Evolutionary conservation across 371 early-diverging fungal species (phyloP).

Genomic region (Mortierella sp.): DNA sequence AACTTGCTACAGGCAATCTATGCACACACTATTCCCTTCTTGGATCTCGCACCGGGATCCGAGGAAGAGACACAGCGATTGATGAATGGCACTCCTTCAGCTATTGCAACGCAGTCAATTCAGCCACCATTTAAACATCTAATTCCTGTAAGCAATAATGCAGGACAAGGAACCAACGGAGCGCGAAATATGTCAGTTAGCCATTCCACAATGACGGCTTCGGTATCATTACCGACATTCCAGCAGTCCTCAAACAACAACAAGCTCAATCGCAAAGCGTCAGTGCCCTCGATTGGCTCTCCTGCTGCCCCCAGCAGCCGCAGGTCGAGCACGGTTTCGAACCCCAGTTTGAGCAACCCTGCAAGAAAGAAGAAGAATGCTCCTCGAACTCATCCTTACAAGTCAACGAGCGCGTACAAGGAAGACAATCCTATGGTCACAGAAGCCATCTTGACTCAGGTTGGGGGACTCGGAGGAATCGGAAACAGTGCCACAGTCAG

Average conservation of each 20-base stretch:
- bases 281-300: constrained; percentile 26
- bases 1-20: constrained; percentile 53
- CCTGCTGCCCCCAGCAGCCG: constrained; percentile 19
- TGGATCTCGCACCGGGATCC: constrained; percentile 49
- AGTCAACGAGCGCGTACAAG: constrained; percentile 43
- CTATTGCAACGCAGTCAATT: constrained; percentile 51
- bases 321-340: constrained; percentile 21
- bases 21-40: constrained; percentile 52
- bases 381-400: constrained; percentile 51
- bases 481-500: constrained; percentile 33
- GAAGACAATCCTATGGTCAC: constrained; percentile 52
- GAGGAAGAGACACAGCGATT: constrained; percentile 39
- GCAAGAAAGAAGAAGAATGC: constrained; percentile 51
- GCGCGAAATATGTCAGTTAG: background rate
- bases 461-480: constrained; percentile 47
- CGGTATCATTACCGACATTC: constrained; percentile 33
- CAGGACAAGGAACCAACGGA: background rate
- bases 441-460: constrained; percentile 46
- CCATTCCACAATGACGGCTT: constrained; percentile 14
- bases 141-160: constrained; percentile 19
- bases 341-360: constrained; percentile 32
- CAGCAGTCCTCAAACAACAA: constrained; percentile 17
- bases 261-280: constrained; percentile 30
- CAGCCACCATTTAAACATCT: constrained; percentile 51
- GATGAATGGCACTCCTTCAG: constrained; percentile 38